These are phyloP conservation scores for Alternaria sp. DNA, from an alignment of 2,329 filamentous ascomycete genomes.

Conservation along the genomic window DNA sequence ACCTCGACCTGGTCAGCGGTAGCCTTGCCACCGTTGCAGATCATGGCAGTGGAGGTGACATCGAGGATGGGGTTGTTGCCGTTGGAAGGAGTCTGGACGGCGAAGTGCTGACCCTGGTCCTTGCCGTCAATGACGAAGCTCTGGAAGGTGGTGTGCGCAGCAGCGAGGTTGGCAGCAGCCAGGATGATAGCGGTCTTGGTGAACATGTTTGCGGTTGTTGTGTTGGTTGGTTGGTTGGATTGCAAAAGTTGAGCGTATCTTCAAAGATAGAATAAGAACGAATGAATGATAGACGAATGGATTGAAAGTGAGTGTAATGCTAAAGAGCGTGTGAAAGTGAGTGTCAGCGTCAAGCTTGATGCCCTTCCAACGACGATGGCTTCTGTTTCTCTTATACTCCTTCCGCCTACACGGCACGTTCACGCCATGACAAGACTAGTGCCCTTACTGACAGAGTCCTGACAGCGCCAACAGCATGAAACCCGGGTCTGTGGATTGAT, in stretches of 20 bases:
- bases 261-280: constrained; percentile 30
- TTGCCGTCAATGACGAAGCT: constrained; percentile 54
- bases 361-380: constrained; percentile 16
- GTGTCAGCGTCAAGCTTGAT: constrained; percentile 47
- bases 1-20: constrained; percentile 55
- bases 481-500: constrained; percentile 23
- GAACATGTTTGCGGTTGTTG: constrained; percentile 38
- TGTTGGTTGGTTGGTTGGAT: constrained; percentile 20
- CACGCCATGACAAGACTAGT: constrained; percentile 24
- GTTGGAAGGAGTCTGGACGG: constrained; percentile 56
- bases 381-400: constrained; percentile 35
- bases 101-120: constrained; percentile 46
- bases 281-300: constrained; percentile 38
- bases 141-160: constrained; percentile 50
- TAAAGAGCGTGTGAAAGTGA: constrained; percentile 44
- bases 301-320: constrained; percentile 38
- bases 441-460: constrained; percentile 18
- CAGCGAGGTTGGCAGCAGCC: constrained; percentile 45
- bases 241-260: constrained; percentile 22
- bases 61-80: constrained; percentile 50
- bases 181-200: constrained; percentile 44
- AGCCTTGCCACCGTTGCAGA: constrained; percentile 46
- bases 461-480: constrained; percentile 16
- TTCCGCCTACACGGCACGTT: constrained; percentile 25
- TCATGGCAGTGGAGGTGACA: constrained; percentile 47